These are phyloP conservation scores for Hemileccinum rubropunctum DNA, from an alignment of 768 basidiomycete genomes.

Conservation along the genomic window DNA sequence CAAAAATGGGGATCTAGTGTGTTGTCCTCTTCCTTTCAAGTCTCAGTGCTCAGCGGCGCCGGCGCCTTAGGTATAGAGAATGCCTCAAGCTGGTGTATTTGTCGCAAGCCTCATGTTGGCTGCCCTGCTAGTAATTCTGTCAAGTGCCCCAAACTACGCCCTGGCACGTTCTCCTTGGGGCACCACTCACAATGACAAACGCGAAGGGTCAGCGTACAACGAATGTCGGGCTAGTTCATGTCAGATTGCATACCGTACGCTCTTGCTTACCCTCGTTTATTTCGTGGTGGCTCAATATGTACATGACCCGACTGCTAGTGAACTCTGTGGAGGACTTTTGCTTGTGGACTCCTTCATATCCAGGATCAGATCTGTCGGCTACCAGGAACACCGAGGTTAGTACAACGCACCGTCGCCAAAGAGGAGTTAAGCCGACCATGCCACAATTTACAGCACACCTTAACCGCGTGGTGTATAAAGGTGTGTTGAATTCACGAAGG, in stretches of 20 bases:
- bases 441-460: conserved; percentile 35
- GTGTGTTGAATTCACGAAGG: conserved; percentile 17
- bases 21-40: conserved; percentile 10
- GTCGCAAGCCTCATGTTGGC: conserved; percentile 17
- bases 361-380: conserved; percentile 49
- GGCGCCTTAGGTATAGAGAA: conserved; percentile 16
- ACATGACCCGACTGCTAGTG: conserved; percentile 32
- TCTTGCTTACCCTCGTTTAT: background rate
- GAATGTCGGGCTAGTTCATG: conserved; percentile 61
- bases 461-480: conserved; percentile 55
- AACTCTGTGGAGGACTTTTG: conserved; percentile 60
- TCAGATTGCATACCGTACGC: conserved; percentile 62
- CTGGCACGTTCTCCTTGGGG: conserved; percentile 51
- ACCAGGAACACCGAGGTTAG: conserved; percentile 64
- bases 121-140: conserved; percentile 12
- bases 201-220: conserved; percentile 64
- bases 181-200: conserved; percentile 46
- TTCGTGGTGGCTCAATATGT: background rate
- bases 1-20: background rate
- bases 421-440: conserved; percentile 12
- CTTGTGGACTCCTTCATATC: conserved; percentile 48
- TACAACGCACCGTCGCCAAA: conserved; percentile 3
- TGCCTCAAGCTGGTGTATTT: conserved; percentile 16
- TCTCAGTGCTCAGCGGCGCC: conserved; percentile 9
- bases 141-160: conserved; percentile 30